phyloP scores from a whole-genome alignment of 768 basidiomycete genomes.

The Kwoniella heveanensis region DNA sequence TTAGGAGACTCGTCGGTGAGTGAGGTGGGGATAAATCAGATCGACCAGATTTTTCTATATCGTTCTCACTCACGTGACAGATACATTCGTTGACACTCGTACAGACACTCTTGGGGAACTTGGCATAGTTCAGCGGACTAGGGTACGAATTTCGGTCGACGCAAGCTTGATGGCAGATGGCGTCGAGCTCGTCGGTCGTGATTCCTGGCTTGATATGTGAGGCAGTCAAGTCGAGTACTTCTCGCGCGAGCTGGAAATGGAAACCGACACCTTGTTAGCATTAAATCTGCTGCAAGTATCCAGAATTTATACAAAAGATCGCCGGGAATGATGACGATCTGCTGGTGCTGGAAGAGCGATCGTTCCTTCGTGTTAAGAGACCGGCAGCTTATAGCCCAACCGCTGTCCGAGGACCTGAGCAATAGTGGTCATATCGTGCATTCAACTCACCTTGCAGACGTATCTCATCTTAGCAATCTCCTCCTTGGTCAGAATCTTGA shows the following conservation, averaged over 20 bases:
- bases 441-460: conserved; percentile 72
- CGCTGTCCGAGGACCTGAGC: no score
- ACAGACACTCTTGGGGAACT: conserved; percentile 95
- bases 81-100: conserved; percentile 93
- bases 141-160: conserved; percentile 92
- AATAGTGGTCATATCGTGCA: conserved; percentile 1
- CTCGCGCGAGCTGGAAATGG: conserved; percentile 80
- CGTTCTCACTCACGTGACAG: conserved; percentile 74
- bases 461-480: conserved; percentile 88
- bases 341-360: no score
- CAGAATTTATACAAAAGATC: no score
- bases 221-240: conserved; percentile 91
- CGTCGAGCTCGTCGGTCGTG: conserved; percentile 93
- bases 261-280: no score
- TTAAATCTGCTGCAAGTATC: no score
- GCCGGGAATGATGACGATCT: no score
- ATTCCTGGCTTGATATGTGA: conserved; percentile 84
- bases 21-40: no score
- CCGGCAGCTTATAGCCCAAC: no score
- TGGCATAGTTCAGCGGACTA: conserved; percentile 85
- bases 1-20: no score
- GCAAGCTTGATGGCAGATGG: conserved; percentile 85
- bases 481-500: conserved; percentile 65
- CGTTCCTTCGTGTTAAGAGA: no score
- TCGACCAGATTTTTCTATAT: no score